Evolutionary conservation across 345 rosid species (phyloP).

Genomic region (Anacardium occidentale): DNA sequence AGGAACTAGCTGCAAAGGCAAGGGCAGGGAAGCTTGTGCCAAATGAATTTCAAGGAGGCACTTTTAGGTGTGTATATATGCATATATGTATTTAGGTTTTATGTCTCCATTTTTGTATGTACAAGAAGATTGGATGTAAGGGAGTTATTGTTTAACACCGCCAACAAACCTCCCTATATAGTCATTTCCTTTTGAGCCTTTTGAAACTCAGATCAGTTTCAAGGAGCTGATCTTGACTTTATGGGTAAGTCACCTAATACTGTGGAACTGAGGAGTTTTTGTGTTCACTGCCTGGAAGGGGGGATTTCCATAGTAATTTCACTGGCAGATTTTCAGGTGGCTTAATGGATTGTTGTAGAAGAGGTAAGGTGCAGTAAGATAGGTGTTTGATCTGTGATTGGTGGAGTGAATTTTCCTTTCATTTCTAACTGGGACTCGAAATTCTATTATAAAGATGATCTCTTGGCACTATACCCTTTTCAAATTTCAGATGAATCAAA

Average conservation of each 20-base stretch:
- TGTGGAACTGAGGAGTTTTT: background rate
- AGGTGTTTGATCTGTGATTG: background rate
- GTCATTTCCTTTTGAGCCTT: background rate
- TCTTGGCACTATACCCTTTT: too few relatives aligned
- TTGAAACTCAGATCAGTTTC: background rate
- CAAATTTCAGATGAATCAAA: too few relatives aligned
- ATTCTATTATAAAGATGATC: too few relatives aligned
- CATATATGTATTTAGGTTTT: background rate
- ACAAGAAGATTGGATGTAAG: background rate
- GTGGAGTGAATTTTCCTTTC: too few relatives aligned
- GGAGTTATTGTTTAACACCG: background rate
- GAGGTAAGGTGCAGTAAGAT: too few relatives aligned
- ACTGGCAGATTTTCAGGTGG: background rate
- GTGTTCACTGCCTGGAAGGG: background rate
- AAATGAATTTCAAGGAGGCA: slow-evolving; percentile 93
- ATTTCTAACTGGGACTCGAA: too few relatives aligned
- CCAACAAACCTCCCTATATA: background rate
- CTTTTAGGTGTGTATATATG: slow-evolving; percentile 63
- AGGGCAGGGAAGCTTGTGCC: slow-evolving; percentile 90
- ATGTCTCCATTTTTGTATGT: too few relatives aligned
- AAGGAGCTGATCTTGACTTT: background rate
- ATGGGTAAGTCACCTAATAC: background rate
- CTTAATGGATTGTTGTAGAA: background rate
- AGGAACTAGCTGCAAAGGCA: slow-evolving; percentile 93
- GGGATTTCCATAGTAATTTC: background rate